Evolutionary conservation across 108 stramenopile genomes (phyloP).

Genomic region (Phaeodactylum tricornutum): DNA sequence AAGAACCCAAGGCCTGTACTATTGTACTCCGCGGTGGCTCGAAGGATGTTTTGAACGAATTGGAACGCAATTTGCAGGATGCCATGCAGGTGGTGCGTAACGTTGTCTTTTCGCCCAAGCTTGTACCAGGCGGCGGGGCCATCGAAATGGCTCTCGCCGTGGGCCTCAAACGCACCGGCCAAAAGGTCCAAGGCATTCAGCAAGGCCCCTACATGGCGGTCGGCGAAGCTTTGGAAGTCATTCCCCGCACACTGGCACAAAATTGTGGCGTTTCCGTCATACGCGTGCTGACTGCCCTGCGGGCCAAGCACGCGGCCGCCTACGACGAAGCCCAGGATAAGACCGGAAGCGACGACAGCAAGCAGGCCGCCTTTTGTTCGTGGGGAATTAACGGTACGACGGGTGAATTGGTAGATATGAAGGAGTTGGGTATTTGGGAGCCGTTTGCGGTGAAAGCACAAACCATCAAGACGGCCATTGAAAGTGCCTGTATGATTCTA

Average conservation of each 20-base stretch:
- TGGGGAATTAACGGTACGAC: constrained; percentile 95
- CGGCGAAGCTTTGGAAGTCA: constrained; percentile 97
- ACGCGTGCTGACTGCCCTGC: constrained; percentile 91
- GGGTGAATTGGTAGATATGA: constrained; percentile 95
- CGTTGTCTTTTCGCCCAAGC: constrained; percentile 94
- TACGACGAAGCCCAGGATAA: constrained; percentile 45
- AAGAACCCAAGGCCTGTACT: constrained; percentile 98
- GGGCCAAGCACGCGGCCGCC: constrained; percentile 90
- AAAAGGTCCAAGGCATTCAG: constrained; percentile 74
- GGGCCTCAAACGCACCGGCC: constrained; percentile 72
- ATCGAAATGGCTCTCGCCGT: constrained; percentile 98
- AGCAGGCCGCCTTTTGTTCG: constrained; percentile 48
- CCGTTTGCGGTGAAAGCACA: constrained; percentile 99
- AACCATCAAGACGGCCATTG: constrained; percentile 99
- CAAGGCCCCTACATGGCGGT: constrained; percentile 96
- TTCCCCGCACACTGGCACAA: constrained; percentile 96
- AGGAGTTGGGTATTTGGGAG: constrained; percentile 96
- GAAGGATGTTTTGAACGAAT: constrained; percentile 99
- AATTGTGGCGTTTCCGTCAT: constrained; percentile 99
- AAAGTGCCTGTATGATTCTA: constrained; percentile 95
- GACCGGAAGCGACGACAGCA: constrained; percentile 22
- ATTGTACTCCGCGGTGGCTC: constrained; percentile 95
- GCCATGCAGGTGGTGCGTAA: constrained; percentile 99
- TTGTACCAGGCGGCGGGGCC: constrained; percentile 98
- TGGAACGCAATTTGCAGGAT: constrained; percentile 98